phyloP scores from a whole-genome alignment of 495 filamentous ascomycete genomes.

The Astrothelium subdiscretum region DNA sequence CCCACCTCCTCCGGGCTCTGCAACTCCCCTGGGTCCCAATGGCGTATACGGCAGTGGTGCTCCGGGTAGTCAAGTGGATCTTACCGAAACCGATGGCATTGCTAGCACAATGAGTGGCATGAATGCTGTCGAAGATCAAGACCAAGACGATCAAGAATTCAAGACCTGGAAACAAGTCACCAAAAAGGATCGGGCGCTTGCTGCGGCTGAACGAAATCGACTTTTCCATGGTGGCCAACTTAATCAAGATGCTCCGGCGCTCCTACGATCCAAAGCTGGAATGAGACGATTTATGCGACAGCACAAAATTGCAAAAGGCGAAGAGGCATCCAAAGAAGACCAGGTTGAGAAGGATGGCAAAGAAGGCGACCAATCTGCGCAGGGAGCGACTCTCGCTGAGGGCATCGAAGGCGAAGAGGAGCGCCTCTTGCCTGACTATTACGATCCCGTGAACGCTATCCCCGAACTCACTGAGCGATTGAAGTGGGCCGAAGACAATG shows the following conservation, averaged over 20 bases:
- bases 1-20: slow-evolving; percentile 55
- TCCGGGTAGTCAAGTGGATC: slow-evolving; percentile 59
- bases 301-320: slow-evolving; percentile 48
- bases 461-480: slow-evolving; percentile 68
- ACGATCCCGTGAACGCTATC: slow-evolving; percentile 73
- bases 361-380: slow-evolving; percentile 35
- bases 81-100: slow-evolving; percentile 67
- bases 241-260: slow-evolving; percentile 75
- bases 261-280: slow-evolving; percentile 63
- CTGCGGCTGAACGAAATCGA: slow-evolving; percentile 68
- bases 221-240: slow-evolving; percentile 76
- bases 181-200: slow-evolving; percentile 84
- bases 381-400: slow-evolving; percentile 70
- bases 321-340: slow-evolving; percentile 29
- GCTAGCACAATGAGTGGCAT: slow-evolving; percentile 49
- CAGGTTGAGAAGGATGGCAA: slow-evolving; percentile 31
- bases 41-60: slow-evolving; percentile 44
- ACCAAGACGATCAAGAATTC: slow-evolving; percentile 76
- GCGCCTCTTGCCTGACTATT: slow-evolving; percentile 77
- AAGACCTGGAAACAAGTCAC: slow-evolving; percentile 98
- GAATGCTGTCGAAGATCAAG: slow-evolving; percentile 40
- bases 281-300: slow-evolving; percentile 73
- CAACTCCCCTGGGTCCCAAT: slow-evolving; percentile 66
- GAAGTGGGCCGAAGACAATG: slow-evolving; percentile 75
- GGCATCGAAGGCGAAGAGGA: slow-evolving; percentile 82